phyloP scores from a whole-genome alignment of 768 basidiomycete species.

The Lepiota venenata region DNA sequence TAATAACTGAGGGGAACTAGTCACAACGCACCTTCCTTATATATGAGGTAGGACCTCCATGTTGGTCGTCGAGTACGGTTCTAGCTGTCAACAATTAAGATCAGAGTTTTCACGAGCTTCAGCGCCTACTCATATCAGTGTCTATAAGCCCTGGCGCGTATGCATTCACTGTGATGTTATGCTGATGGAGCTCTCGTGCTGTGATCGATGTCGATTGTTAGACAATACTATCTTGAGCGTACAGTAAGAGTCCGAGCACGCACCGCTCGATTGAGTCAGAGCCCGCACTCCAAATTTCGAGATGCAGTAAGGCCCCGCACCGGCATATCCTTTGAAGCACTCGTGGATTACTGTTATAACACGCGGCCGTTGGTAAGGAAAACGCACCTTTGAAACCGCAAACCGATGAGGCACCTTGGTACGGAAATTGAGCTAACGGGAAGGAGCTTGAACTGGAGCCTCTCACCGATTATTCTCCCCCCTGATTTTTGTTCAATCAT shows the following conservation, averaged over 20 bases:
- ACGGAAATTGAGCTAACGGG: not conserved
- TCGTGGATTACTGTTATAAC: no score
- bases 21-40: not conserved
- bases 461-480: slow-evolving; percentile 45
- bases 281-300: slow-evolving; percentile 36
- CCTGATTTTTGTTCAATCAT: slow-evolving; percentile 55
- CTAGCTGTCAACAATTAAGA: not conserved
- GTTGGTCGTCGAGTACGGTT: not conserved
- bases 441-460: not conserved
- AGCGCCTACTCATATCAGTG: slow-evolving; percentile 6
- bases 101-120: not conserved
- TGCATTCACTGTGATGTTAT: slow-evolving; percentile 41
- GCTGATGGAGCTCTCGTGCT: slow-evolving; percentile 34
- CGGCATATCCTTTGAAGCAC: no score
- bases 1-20: no score
- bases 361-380: no score
- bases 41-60: not conserved
- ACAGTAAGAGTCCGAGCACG: no score
- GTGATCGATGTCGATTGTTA: not conserved
- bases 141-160: slow-evolving; percentile 32
- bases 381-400: slow-evolving; percentile 24
- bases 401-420: slow-evolving; percentile 23
- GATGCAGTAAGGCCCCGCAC: no score
- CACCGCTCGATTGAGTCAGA: slow-evolving; percentile 36
- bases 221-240: not conserved